Evolutionary conservation across 345 rosid genomes (phyloP).

Genomic region (Cardiospermum halicacabum): DNA sequence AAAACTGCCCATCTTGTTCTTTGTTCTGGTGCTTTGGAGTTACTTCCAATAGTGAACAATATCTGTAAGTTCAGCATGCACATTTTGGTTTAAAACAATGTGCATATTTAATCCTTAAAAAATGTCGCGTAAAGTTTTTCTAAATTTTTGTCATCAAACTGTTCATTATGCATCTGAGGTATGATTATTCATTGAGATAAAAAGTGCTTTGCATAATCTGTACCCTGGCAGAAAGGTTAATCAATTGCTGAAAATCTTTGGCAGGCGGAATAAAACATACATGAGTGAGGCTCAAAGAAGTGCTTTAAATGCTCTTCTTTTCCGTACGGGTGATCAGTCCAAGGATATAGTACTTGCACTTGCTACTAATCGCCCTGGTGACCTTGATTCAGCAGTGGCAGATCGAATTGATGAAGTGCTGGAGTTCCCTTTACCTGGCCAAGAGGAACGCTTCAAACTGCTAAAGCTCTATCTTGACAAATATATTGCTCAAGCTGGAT

Average conservation of each 20-base stretch:
- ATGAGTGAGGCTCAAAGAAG: constrained; percentile 99
- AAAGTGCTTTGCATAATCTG: neutral
- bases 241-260: constrained; percentile 8
- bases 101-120: neutral
- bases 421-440: constrained; percentile 84
- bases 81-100: too few relatives aligned
- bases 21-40: too few relatives aligned
- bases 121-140: neutral
- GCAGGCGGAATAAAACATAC: constrained; percentile 87
- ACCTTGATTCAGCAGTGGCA: constrained; percentile 91
- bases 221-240: constrained; percentile 5
- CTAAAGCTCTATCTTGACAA: constrained; percentile 80
- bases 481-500: constrained; percentile 72
- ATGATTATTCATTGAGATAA: neutral
- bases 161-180: neutral
- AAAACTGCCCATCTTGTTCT: too few relatives aligned
- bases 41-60: too few relatives aligned
- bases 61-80: too few relatives aligned
- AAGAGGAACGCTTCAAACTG: constrained; percentile 82
- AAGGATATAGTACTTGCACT: constrained; percentile 93
- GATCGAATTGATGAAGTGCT: constrained; percentile 91
- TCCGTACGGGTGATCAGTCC: constrained; percentile 91
- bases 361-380: constrained; percentile 97
- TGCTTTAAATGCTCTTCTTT: constrained; percentile 92
- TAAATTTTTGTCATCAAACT: neutral